Evolutionary conservation across 768 basidiomycete genomes (phyloP).

Genomic region (Lentinula aciculospora): DNA sequence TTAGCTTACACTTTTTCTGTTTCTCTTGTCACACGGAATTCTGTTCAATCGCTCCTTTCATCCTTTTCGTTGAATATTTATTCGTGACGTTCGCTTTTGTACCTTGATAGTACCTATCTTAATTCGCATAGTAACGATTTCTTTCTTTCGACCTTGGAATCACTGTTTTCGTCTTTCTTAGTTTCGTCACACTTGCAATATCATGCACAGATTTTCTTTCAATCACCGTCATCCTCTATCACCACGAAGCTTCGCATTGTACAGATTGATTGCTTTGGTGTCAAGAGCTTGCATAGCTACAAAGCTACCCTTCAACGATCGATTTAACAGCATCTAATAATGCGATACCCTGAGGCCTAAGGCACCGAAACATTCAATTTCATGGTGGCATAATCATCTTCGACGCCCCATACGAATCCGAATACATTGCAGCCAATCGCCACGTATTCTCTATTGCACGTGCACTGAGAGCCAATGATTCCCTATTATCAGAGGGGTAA

Average conservation of each 20-base stretch:
- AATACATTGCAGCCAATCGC: not conserved
- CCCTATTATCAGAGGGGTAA: not conserved
- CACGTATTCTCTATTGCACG: not conserved
- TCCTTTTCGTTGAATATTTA: not conserved
- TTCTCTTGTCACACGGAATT: not conserved
- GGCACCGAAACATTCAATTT: too few relatives aligned
- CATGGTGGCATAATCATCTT: not conserved
- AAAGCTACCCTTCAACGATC: too few relatives aligned
- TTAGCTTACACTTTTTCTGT: not conserved
- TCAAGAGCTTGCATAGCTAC: too few relatives aligned
- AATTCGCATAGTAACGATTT: not conserved
- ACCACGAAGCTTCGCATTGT: too few relatives aligned
- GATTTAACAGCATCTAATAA: too few relatives aligned
- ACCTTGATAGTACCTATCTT: not conserved
- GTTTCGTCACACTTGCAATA: not conserved
- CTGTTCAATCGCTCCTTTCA: not conserved
- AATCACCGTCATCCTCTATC: too few relatives aligned
- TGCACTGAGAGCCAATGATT: not conserved
- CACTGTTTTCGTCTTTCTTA: not conserved
- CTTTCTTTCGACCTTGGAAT: not conserved
- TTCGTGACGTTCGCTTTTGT: not conserved
- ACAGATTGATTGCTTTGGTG: too few relatives aligned
- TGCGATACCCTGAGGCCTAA: too few relatives aligned
- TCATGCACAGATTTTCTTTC: not conserved
- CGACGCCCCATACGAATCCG: not conserved